A percentile compares a stretch with the other conserved stretches of the same genome.
phyloP scores from a whole-genome alignment of 2,329 filamentous ascomycete species.

The Fusarium liriodendri region DNA sequence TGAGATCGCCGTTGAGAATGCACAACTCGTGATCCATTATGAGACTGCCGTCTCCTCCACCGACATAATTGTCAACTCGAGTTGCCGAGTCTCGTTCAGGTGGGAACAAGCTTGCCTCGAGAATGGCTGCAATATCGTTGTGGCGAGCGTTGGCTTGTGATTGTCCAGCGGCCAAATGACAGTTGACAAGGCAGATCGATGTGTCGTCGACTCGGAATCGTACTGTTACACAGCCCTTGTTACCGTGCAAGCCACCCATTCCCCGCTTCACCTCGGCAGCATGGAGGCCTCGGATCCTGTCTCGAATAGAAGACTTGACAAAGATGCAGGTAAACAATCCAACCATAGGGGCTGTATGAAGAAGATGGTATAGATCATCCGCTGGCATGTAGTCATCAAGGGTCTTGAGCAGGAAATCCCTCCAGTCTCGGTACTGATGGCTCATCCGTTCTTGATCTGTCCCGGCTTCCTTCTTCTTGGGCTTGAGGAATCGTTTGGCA shows the following conservation, averaged over 20 bases:
- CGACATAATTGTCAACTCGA: slow-evolving; percentile 82
- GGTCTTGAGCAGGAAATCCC: slow-evolving; percentile 85
- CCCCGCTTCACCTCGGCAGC: slow-evolving; percentile 92
- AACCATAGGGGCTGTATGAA: slow-evolving; percentile 89
- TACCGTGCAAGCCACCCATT: slow-evolving; percentile 94
- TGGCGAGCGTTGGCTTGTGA: slow-evolving; percentile 90
- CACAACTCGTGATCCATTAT: slow-evolving; percentile 98
- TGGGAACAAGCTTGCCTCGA: slow-evolving; percentile 83
- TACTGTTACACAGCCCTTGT: slow-evolving; percentile 93
- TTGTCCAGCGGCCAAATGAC: slow-evolving; percentile 95
- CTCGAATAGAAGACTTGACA: slow-evolving; percentile 82
- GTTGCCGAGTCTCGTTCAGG: slow-evolving; percentile 73
- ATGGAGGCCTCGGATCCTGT: slow-evolving; percentile 80
- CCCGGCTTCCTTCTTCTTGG: slow-evolving; percentile 85
- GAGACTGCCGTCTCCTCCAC: slow-evolving; percentile 95
- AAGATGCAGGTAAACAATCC: slow-evolving; percentile 97
- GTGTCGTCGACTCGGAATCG: slow-evolving; percentile 96
- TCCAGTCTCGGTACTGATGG: slow-evolving; percentile 96
- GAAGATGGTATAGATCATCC: slow-evolving; percentile 81
- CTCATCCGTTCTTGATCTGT: slow-evolving; percentile 92
- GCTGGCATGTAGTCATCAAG: slow-evolving; percentile 86
- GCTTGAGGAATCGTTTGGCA: slow-evolving; percentile 93
- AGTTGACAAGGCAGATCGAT: slow-evolving; percentile 96
- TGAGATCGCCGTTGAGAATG: slow-evolving; percentile 93
- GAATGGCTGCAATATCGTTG: slow-evolving; percentile 89